Evolutionary conservation across 192 early-diverging fungal species (phyloP).

Genomic region (Umbelopsis vinacea): DNA sequence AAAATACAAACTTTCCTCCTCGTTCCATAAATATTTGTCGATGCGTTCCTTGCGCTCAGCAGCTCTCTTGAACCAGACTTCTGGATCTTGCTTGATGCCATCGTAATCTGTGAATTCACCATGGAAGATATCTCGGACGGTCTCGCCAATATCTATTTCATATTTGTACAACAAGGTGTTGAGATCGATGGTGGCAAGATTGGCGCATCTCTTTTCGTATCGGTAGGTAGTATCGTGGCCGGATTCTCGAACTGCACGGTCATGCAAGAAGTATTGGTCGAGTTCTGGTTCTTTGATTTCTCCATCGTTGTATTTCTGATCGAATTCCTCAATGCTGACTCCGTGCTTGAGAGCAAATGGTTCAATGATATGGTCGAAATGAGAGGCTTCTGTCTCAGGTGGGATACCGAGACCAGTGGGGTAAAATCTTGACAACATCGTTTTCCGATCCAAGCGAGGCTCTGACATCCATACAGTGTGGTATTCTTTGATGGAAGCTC

Average conservation of each 20-base stretch:
- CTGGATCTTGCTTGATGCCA: slow-evolving; percentile 51
- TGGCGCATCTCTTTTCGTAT: slow-evolving; percentile 87
- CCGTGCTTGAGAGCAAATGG: slow-evolving; percentile 76
- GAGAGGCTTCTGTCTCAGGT: slow-evolving; percentile 92
- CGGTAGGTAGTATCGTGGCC: slow-evolving; percentile 97
- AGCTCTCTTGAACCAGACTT: slow-evolving; percentile 70
- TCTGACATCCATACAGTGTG: slow-evolving; percentile 86
- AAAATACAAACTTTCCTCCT: slow-evolving; percentile 76
- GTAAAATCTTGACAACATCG: slow-evolving; percentile 83
- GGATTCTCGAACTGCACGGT: slow-evolving; percentile 94
- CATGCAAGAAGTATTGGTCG: slow-evolving; percentile 96
- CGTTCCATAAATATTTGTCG: slow-evolving; percentile 87
- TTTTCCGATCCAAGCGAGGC: slow-evolving; percentile 74
- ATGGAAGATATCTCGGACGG: slow-evolving; percentile 65
- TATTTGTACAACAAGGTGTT: slow-evolving; percentile 95
- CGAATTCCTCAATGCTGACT: slow-evolving; percentile 74
- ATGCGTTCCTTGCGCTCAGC: slow-evolving; percentile 64
- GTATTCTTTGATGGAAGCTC: slow-evolving; percentile 90
- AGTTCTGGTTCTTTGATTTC: slow-evolving; percentile 79
- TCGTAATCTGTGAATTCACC: slow-evolving; percentile 53
- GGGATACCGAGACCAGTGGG: slow-evolving; percentile 93
- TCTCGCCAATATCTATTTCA: slow-evolving; percentile 84
- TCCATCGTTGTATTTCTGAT: slow-evolving; percentile 67
- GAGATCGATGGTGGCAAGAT: slow-evolving; percentile 91
- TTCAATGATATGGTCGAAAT: slow-evolving; percentile 85